Evolutionary conservation across 371 early-diverging fungal species (phyloP).

Genomic region (Apophysomyces variabilis): DNA sequence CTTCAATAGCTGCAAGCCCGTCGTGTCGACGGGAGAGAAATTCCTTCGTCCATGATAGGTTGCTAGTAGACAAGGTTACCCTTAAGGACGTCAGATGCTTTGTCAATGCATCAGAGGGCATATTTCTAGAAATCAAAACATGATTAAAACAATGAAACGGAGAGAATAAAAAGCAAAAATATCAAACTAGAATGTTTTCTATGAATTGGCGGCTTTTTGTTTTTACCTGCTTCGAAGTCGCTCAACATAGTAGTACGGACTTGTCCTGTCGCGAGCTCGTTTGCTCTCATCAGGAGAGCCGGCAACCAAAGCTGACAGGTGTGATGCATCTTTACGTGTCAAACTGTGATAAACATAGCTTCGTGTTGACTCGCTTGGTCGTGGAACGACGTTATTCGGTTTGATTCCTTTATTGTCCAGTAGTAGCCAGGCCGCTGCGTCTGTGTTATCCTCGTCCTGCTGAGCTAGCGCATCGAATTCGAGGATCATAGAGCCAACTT

Average conservation of each 20-base stretch:
- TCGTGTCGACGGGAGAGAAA: slow-evolving; percentile 58
- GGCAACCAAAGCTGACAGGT: slow-evolving; percentile 24
- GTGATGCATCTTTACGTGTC: slow-evolving; percentile 40
- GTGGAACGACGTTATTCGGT: slow-evolving; percentile 11
- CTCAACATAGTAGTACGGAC: slow-evolving; percentile 51
- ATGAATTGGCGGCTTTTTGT: background rate
- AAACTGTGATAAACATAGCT: slow-evolving; percentile 29
- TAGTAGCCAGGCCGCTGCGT: slow-evolving; percentile 43
- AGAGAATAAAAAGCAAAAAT: background rate
- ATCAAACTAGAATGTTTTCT: background rate
- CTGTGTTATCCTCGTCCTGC: slow-evolving; percentile 20
- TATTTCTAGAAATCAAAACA: slow-evolving; percentile 31
- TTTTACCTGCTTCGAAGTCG: slow-evolving; percentile 40
- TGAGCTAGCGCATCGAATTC: slow-evolving; percentile 54
- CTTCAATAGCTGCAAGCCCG: slow-evolving; percentile 58
- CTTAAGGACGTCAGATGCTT: slow-evolving; percentile 60
- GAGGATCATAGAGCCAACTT: slow-evolving; percentile 53
- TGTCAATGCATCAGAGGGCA: slow-evolving; percentile 43
- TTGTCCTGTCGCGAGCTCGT: slow-evolving; percentile 34
- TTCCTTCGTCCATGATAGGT: slow-evolving; percentile 61
- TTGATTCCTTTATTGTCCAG: slow-evolving; percentile 35
- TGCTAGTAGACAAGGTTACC: slow-evolving; percentile 52
- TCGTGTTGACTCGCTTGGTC: slow-evolving; percentile 11
- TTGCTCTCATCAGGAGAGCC: slow-evolving; percentile 14
- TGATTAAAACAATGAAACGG: no score